Conservation (phyloP, 768 basidiomycete species). For the Lentinula sp. region DNA sequence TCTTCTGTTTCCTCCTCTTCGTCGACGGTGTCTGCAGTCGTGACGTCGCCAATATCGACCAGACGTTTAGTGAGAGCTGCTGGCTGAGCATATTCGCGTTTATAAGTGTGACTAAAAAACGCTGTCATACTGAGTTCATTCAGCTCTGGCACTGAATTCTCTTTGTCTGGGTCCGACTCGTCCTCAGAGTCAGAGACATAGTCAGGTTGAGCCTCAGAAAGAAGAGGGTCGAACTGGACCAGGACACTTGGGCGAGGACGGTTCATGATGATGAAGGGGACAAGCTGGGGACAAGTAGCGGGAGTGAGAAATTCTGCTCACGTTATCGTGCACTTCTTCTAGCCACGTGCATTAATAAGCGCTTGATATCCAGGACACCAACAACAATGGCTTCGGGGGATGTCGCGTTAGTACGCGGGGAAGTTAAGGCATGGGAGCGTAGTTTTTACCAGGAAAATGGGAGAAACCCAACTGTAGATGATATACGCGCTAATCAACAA, state of each 20-base stretch:
- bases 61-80: conserved; percentile 33
- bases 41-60: conserved; percentile 46
- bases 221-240: conserved; percentile 46
- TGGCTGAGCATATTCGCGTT: conserved; percentile 17
- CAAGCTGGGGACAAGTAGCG: background rate
- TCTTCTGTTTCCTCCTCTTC: background rate
- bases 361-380: background rate
- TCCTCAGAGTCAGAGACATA: conserved; percentile 4
- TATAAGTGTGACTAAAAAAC: conserved; percentile 29
- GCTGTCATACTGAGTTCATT: conserved; percentile 22
- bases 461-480: conserved; percentile 59
- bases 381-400: conserved; percentile 23
- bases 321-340: background rate
- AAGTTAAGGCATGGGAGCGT: conserved; percentile 78
- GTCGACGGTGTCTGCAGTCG: conserved; percentile 30
- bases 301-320: background rate
- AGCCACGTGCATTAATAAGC: background rate
- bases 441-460: conserved; percentile 51
- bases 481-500: conserved; percentile 55
- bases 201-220: conserved; percentile 19
- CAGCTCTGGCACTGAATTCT: conserved; percentile 27
- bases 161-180: conserved; percentile 37
- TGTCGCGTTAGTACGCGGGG: conserved; percentile 46
- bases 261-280: conserved; percentile 11
- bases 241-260: conserved; percentile 43